Base-by-base conservation (phyloP, 345 rosid species). In the Crucihimalaya himalaica region DNA sequence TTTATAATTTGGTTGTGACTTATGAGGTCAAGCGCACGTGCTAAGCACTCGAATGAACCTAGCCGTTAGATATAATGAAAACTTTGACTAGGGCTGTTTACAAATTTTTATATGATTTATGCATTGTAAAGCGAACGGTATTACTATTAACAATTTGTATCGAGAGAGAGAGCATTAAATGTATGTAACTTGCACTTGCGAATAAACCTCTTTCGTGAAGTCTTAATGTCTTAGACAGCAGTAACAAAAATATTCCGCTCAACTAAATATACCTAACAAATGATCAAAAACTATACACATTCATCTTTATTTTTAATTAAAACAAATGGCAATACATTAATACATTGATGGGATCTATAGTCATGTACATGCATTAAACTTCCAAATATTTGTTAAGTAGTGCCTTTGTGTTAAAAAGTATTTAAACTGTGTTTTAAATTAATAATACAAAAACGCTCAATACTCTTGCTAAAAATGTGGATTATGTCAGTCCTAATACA, bases 211-310 rank as follows among this genome's bases (percentile, higher is more conserved):
- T 46, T 50, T 54, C 23, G 52, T 35, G 50, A 21, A 12, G 28
- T 27, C 28, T 27, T 47, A 8, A 23, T 23, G 25, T 23, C 25
- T 18, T 27, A 12, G 20, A 11, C 13, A 37, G 12, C 50, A 51
- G 40, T 37, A 35, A 34, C 4, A 20, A 39, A 28, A 3, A 5
- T 1, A 13, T 72, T 43, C 12, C 6, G 62, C 63, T 53, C 70
- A 72, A 63, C 76, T 72, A 72, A 28, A 53, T n/a, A 40, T 23
- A 72, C 63, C 76, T 63, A 72, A 42, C 45, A 63, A 19, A 29
- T 16, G 62, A 23, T 72, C 20, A 18, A 72, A 23, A 23, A 23
- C 25, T 23, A n/a, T n/a, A n/a, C n/a, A n/a, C n/a, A n/a, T n/a
- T n/a, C n/a, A n/a, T n/a, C n/a, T n/a, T n/a, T n/a, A n/a, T n/a